Evolutionary conservation across 495 filamentous ascomycete species (phyloP).

Genomic region (Podospora pseudopauciseta): DNA sequence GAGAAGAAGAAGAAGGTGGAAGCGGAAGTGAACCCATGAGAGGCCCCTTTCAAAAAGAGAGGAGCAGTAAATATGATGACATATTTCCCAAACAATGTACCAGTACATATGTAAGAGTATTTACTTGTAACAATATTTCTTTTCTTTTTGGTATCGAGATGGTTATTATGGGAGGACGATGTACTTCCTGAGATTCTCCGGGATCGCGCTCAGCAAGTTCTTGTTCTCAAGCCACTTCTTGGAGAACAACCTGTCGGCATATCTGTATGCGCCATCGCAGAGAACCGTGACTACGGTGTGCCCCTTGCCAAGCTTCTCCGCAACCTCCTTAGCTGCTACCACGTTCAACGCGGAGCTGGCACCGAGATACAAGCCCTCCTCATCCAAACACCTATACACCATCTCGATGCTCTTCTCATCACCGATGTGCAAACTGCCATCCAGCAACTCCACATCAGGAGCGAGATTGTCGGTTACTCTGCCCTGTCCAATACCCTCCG

Average conservation of each 20-base stretch:
- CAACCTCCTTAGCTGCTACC: constrained; percentile 90
- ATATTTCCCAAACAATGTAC: constrained; percentile 11
- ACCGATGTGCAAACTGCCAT: constrained; percentile 78
- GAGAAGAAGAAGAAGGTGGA: neutral
- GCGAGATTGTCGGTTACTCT: constrained; percentile 91
- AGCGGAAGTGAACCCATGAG: neutral
- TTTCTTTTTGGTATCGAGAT: neutral
- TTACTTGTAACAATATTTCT: constrained; percentile 21
- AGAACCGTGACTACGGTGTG: constrained; percentile 91
- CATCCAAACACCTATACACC: constrained; percentile 96
- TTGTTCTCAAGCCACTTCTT: constrained; percentile 83
- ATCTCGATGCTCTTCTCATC: constrained; percentile 96
- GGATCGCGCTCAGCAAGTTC: constrained; percentile 76
- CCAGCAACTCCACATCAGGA: constrained; percentile 78
- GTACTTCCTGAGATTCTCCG: constrained; percentile 82
- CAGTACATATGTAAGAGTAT: constrained; percentile 18
- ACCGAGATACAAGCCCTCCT: constrained; percentile 94
- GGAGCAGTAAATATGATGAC: constrained; percentile 13
- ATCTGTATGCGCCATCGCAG: constrained; percentile 93
- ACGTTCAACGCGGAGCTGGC: constrained; percentile 92
- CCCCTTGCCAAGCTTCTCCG: constrained; percentile 82
- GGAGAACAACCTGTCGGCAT: constrained; percentile 90
- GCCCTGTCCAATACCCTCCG: constrained; percentile 96
- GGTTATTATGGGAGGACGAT: constrained; percentile 78
- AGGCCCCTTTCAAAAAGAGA: constrained; percentile 1